phyloP scores from a whole-genome alignment of 164 flowering plant species.

The Santalum album region DNA sequence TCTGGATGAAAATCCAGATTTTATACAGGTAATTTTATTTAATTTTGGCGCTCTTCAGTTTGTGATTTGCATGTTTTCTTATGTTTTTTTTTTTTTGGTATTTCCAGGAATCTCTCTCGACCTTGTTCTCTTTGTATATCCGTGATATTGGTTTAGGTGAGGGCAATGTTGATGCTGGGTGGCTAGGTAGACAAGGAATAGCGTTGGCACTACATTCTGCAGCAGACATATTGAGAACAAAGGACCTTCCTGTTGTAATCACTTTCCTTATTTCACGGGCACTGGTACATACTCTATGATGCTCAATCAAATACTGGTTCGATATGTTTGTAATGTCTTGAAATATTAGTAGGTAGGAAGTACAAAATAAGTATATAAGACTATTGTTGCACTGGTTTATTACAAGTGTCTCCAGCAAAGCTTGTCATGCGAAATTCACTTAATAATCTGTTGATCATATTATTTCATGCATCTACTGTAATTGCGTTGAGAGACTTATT shows the following conservation, averaged over 20 bases:
- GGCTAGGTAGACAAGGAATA: slow-evolving; percentile 94
- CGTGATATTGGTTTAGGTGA: slow-evolving; percentile 60
- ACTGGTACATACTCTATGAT: slow-evolving; percentile 38
- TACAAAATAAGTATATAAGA: too few species aligned
- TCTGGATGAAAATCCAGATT: slow-evolving; percentile 85
- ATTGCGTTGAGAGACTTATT: too few species aligned
- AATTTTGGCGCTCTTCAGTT: not conserved
- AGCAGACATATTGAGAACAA: slow-evolving; percentile 89
- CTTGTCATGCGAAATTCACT: too few species aligned
- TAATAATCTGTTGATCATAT: too few species aligned
- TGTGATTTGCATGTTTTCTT: slow-evolving; percentile 6
- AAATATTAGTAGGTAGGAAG: too few species aligned
- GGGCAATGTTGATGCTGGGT: slow-evolving; percentile 56
- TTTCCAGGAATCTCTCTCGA: slow-evolving; percentile 85
- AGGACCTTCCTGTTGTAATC: slow-evolving; percentile 97
- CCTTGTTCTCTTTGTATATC: slow-evolving; percentile 79
- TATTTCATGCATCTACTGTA: too few species aligned
- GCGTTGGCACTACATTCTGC: slow-evolving; percentile 82
- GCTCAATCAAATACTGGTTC: too few species aligned
- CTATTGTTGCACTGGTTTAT: too few species aligned
- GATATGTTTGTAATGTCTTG: too few species aligned
- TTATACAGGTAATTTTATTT: slow-evolving; percentile 54
- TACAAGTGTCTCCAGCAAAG: too few species aligned
- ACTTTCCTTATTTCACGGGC: slow-evolving; percentile 95
- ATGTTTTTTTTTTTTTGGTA: slow-evolving; percentile 11